Base-by-base conservation (phyloP, 768 basidiomycete genomes). In the Leccinum subgranulosum region DNA sequence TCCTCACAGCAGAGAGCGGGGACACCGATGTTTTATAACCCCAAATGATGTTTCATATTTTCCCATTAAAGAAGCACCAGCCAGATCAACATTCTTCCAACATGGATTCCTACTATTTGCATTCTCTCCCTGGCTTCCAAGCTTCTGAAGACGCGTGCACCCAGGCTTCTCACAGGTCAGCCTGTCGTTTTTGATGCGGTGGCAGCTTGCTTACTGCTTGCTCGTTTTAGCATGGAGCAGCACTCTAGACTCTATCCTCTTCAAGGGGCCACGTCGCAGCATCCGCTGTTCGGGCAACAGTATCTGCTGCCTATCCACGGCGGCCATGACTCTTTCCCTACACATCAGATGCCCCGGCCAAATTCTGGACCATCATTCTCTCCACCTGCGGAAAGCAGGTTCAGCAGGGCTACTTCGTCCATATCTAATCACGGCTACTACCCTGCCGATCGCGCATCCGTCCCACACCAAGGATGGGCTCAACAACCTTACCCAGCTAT, bases 61-160 rank as follows among this genome's bases (percentile, higher is more conserved):
- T 51, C 48, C 58, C 60, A 65, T 68, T 66, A 65, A 57, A 60
- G 60, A 60, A 62, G 62, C 60, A 52, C 46, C 57, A 54, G 54
- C 53, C 57, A 54, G 54, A 41, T 56, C 47, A 54, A 48, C 51
- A 51, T 59, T 61, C 58, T 50, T 61, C 52, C 65, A 29, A 49
- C 49, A 68, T 68, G 66, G 7, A 53, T 43, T 29, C 60, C 53
- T 52, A 47, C 54, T 48, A 63, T 64, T 57, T 49, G 53, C 56
- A 55, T 59, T 57, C 43, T 6, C 29, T 21, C 27, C 33, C 49
- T 39, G 27, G 14, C 21, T 49, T 45, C 43, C 65, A 55, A 34
- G 21, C 21, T 27, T 54, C 57, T 29, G 49, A 27, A 28, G 8
- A 51, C 21, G 60, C 25, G 25, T 63, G 28, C 45, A 15, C 19